Percentiles rank a stretch among this genome's conserved stretches.
Evolutionary conservation across 345 rosid species (phyloP).

Genomic region (Clarkia xantiana): DNA sequence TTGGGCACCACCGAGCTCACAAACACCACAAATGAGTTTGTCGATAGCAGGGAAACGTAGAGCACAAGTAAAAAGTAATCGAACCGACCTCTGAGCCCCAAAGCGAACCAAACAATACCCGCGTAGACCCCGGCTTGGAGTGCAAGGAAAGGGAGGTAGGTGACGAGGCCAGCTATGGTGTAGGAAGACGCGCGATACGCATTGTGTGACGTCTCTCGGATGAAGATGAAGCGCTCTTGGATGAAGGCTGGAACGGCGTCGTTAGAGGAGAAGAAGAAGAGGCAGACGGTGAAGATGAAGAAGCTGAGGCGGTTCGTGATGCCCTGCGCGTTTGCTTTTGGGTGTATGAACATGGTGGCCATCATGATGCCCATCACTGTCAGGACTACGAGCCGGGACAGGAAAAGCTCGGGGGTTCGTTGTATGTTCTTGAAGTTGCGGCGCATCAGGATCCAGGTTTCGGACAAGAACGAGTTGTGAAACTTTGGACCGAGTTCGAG

Average conservation of each 20-base stretch:
- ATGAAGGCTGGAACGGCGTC: conserved; percentile 64
- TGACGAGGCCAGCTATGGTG: conserved; percentile 44
- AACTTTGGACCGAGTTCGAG: conserved; percentile 27
- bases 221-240: conserved; percentile 51
- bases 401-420: conserved; percentile 64
- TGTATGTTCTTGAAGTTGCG: conserved; percentile 48
- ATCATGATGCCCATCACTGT: conserved; percentile 56
- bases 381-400: conserved; percentile 49
- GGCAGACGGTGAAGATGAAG: conserved; percentile 48
- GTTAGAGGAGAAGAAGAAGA: conserved; percentile 65
- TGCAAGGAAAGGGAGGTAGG: conserved; percentile 47
- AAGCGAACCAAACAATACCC: conserved; percentile 37
- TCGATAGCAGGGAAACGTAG: conserved; percentile 43
- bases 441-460: conserved; percentile 50
- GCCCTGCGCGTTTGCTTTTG: conserved; percentile 27
- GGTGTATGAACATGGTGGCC: conserved; percentile 61
- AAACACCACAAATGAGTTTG: conserved; percentile 61
- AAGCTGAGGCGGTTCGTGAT: conserved; percentile 49
- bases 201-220: conserved; percentile 55
- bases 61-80: conserved; percentile 40
- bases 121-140: conserved; percentile 45
- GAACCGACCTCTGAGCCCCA: conserved; percentile 35
- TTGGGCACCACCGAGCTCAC: conserved; percentile 59
- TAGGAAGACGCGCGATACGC: conserved; percentile 56
- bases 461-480: conserved; percentile 34